Base-by-base conservation (phyloP, 108 stramenopile species). In the Nannochloropsis salina region DNA sequence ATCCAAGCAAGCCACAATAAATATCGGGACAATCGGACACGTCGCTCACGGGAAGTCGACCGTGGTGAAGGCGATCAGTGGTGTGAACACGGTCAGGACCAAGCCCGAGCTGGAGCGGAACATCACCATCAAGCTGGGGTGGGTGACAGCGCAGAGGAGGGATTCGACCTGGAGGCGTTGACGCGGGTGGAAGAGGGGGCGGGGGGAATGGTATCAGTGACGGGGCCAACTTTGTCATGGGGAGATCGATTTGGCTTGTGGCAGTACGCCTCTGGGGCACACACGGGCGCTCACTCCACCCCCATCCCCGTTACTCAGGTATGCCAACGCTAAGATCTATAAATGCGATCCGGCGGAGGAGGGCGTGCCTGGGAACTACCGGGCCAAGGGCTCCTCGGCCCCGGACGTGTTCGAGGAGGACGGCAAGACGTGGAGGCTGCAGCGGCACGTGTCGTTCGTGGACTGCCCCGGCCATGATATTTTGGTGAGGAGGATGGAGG, bases 381-480 rank as follows among this genome's bases (percentile, higher is more conserved):
- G 96, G 44, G 89, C 90, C 12, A 86, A 86, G 80, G 97, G 99
- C 51, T 95, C 95, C 31, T 92, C 92, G 83, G 94, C 95, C 85
- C 90, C 96, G 22, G 99, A 99, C 89, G 93, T 92, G 41, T 99
- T 98, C 85, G 91, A 88, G 18, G 92, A 92, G 88, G 98, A 98
- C 88, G 93, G 91, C 42, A 94, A 92, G 47, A 93, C 91, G 80
- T 99, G 96, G 91, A 92, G 94, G 82, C 92, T 99, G 47, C 94
- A 96, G 84, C 94, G 99, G 43, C 99, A 99, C 86, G 94, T 99
- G 10, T 94, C 93, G 84, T 99, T 99, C 89, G 99, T 99, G 18
- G 99, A 99, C 92, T 99, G 99, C 95, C 99, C 99, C 18, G 99
- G 99, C 42, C 99, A 99, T 92, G 99, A 99, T 86, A 99, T 99